These are phyloP conservation scores for Claviceps citrina DNA, from an alignment of 2,329 filamentous ascomycete species.

Conservation along the genomic window DNA sequence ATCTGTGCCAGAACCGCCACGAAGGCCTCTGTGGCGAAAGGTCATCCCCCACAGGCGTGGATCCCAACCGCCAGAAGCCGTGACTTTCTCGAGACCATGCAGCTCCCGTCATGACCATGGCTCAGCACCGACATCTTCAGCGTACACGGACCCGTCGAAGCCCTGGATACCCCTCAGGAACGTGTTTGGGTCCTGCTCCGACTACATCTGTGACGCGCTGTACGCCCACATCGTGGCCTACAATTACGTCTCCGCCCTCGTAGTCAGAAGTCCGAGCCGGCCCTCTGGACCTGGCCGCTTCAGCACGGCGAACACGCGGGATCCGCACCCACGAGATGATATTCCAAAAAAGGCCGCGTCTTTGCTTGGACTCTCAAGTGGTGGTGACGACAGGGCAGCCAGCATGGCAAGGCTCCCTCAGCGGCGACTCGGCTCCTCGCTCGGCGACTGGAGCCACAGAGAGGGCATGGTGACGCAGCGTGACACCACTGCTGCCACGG, in stretches of 20 bases:
- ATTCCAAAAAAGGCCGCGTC: conserved; percentile 38
- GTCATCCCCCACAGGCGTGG: conserved; percentile 18
- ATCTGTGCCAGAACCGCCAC: conserved; percentile 6
- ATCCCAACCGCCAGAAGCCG: conserved; percentile 5
- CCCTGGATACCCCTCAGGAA: conserved; percentile 32
- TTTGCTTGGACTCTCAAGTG: conserved; percentile 30
- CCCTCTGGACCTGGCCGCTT: conserved; percentile 5
- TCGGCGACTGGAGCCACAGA: conserved; percentile 14
- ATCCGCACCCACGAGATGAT: conserved; percentile 16
- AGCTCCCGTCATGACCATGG: conserved; percentile 4
- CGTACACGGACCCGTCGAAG: conserved; percentile 11
- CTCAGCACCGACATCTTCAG: conserved; percentile 8
- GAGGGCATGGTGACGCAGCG: conserved; percentile 13
- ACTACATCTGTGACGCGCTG: conserved; percentile 41
- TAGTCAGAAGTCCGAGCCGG: conserved; percentile 12
- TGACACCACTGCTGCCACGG: conserved; percentile 9
- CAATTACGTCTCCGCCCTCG: conserved; percentile 35
- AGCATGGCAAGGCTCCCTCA: conserved; percentile 12
- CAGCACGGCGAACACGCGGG: conserved; percentile 9
- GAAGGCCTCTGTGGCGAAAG: conserved; percentile 22
- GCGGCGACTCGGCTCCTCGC: conserved; percentile 15
- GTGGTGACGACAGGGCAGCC: conserved; percentile 9
- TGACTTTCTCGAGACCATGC: background rate
- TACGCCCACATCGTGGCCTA: conserved; percentile 45
- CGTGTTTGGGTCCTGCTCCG: conserved; percentile 36